Conservation (phyloP, 306 rosid species). For the Vigna mungo region DNA sequence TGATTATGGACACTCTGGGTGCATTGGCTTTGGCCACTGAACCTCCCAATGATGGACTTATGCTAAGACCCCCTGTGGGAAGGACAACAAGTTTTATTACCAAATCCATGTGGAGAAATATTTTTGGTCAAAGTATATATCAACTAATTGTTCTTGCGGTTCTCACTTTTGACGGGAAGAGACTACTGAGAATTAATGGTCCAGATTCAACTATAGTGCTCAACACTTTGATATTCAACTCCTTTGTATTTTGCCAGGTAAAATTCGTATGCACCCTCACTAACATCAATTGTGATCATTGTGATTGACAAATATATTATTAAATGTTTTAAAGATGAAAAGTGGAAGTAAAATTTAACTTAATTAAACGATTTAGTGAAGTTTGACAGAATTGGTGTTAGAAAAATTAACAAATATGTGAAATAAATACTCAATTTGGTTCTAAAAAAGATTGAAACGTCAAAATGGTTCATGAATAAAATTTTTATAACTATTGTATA, state of each 20-base stretch:
- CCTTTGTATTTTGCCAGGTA: conserved; percentile 98
- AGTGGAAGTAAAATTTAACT: not conserved
- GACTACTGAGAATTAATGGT: conserved; percentile 67
- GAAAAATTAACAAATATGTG: too few species aligned
- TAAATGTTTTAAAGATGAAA: not conserved
- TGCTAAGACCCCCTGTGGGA: conserved; percentile 80
- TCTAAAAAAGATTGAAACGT: too few species aligned
- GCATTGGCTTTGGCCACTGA: conserved; percentile 98
- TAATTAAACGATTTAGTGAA: not conserved
- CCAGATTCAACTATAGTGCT: conserved; percentile 70
- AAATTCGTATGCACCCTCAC: not conserved
- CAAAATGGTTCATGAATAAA: too few species aligned
- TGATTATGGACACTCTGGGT: conserved; percentile 97
- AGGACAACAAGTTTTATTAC: conserved; percentile 77
- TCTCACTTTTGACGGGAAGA: conserved; percentile 76
- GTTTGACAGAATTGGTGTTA: not conserved
- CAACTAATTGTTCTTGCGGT: conserved; percentile 76
- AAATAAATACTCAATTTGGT: too few species aligned
- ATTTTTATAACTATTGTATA: too few species aligned
- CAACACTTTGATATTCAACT: conserved; percentile 85
- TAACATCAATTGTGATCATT: not conserved
- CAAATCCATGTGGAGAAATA: conserved; percentile 91
- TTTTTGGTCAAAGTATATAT: conserved; percentile 86
- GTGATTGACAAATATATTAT: not conserved
- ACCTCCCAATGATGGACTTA: conserved; percentile 84